Evolutionary conservation across 179 eudicot genomes (phyloP).

Genomic region (Beta corolliflora): DNA sequence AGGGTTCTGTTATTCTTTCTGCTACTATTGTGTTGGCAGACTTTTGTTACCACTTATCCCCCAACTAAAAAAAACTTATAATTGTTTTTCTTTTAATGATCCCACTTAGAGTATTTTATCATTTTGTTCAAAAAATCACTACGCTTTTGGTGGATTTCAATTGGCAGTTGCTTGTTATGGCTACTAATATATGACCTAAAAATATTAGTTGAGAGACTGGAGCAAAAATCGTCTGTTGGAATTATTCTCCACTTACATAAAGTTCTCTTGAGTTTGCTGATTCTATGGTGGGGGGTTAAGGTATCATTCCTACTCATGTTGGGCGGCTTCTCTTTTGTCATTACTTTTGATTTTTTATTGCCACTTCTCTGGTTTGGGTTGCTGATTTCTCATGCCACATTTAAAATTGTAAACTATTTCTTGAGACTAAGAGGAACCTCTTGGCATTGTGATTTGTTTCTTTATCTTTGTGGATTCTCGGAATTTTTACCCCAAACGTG

Average conservation of each 20-base stretch:
- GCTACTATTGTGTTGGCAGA: neutral
- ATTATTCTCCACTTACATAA: neutral
- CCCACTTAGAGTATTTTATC: neutral
- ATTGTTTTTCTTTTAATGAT: neutral
- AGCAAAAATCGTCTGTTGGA: neutral
- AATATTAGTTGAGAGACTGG: no score
- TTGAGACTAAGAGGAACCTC: neutral
- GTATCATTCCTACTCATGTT: neutral
- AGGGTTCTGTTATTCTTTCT: neutral
- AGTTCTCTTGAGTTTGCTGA: constrained; percentile 1
- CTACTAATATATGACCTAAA: neutral
- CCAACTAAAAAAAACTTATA: neutral
- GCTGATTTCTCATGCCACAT: neutral
- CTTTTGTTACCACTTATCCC: neutral
- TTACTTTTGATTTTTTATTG: neutral
- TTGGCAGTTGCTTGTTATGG: neutral
- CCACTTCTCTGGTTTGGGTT: neutral
- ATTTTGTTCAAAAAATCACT: neutral
- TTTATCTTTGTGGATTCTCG: neutral
- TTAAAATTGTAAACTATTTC: neutral
- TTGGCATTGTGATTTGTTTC: constrained; percentile 6
- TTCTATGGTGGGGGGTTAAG: neutral
- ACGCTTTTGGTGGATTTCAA: neutral
- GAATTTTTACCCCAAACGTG: neutral
- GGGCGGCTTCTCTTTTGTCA: neutral